A percentile compares a stretch with the other conserved stretches of the same genome.
These are phyloP conservation scores for Fusarium secorum DNA, from an alignment of 2,329 filamentous ascomycete species.

Conservation along the genomic window DNA sequence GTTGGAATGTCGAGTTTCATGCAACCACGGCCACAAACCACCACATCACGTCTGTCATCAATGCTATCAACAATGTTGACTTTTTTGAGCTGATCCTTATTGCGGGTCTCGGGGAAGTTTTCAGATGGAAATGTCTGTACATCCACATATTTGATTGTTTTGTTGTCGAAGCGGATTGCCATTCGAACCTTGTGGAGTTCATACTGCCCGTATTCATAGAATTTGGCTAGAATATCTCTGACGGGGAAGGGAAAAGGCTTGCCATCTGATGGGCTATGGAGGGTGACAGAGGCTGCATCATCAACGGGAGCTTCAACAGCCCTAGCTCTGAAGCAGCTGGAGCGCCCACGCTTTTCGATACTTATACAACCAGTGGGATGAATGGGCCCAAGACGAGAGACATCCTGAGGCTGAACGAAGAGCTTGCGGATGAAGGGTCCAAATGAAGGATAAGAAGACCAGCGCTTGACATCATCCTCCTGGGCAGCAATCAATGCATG, in stretches of 20 bases:
- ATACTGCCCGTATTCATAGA: background rate
- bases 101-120: rapidly evolving
- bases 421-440: background rate
- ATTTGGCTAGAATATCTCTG: background rate
- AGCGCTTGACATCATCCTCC: background rate
- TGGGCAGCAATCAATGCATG: background rate
- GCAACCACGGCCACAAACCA: rapidly evolving
- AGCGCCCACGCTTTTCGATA: rapidly evolving
- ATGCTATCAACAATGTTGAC: background rate
- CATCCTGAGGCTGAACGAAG: background rate
- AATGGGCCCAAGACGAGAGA: background rate
- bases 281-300: background rate
- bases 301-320: background rate
- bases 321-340: rapidly evolving
- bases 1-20: background rate
- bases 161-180: background rate
- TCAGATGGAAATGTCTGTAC: background rate
- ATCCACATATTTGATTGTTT: background rate
- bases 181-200: background rate
- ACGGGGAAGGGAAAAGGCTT: background rate
- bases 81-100: background rate
- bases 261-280: background rate
- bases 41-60: rapidly evolving
- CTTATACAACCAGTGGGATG: rapidly evolving
- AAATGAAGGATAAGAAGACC: background rate